Conservation (phyloP, 139 green algal genomes). For the Coelastrella sp. region DNA sequence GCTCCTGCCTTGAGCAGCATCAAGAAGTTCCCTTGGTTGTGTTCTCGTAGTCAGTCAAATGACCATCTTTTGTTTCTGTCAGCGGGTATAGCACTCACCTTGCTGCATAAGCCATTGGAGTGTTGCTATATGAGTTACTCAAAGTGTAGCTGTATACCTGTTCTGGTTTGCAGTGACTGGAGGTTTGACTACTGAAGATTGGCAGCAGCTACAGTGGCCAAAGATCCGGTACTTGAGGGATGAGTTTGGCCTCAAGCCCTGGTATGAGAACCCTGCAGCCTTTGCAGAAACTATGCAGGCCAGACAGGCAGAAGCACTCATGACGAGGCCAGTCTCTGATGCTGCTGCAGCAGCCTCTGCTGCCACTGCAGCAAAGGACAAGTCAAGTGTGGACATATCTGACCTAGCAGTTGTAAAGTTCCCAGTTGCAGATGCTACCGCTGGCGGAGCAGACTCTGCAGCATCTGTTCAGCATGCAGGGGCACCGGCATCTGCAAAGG, state of each 20-base stretch:
- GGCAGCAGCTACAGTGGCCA: constrained; percentile 1
- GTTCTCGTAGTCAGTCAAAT: no score
- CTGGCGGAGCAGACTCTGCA: not conserved
- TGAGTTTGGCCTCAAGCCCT: constrained; percentile 27
- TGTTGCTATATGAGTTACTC: no score
- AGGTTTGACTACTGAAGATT: not conserved
- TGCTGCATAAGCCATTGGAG: no score
- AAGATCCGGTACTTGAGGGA: constrained; percentile 17
- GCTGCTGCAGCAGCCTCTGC: constrained; percentile 5
- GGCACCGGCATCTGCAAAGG: not conserved
- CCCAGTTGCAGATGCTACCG: not conserved
- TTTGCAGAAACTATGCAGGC: not conserved
- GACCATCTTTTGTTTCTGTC: no score
- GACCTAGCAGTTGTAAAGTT: not conserved
- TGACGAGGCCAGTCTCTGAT: not conserved
- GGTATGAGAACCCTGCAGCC: constrained; percentile 20
- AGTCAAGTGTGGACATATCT: not conserved
- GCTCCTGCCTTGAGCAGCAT: no score
- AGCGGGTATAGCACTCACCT: no score
- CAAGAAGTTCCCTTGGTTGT: no score
- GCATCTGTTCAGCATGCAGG: not conserved
- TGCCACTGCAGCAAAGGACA: not conserved
- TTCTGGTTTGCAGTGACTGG: constrained; percentile 20
- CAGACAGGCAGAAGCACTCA: constrained; percentile 20
- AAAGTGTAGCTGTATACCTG: no score